Evolutionary conservation across 208 protist species (phyloP).

Genomic region (Leishmania braziliensis): DNA sequence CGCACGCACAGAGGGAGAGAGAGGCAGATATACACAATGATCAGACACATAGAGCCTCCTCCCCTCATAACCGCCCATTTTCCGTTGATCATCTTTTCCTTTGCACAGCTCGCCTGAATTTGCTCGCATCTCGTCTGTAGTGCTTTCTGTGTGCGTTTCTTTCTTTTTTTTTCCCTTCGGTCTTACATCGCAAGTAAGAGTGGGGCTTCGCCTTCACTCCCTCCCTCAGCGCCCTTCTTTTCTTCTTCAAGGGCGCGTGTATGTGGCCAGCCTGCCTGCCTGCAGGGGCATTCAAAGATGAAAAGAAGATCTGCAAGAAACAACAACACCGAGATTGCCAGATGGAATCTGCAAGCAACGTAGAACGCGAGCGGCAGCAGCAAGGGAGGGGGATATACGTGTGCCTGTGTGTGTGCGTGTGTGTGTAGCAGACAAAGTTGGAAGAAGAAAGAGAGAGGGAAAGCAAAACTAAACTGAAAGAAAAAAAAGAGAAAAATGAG

Average conservation of each 20-base stretch:
- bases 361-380: no score
- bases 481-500: neutral
- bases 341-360: no score
- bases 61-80: neutral
- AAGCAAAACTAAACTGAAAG: conserved; percentile 1
- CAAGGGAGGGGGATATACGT: no score
- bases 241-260: neutral
- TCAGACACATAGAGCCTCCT: neutral
- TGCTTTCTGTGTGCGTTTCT: neutral
- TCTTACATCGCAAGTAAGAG: neutral
- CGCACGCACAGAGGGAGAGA: neutral
- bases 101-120: neutral
- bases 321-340: neutral
- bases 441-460: conserved; percentile 7
- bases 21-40: neutral
- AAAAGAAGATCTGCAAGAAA: neutral
- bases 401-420: conserved; percentile 1
- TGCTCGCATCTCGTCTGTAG: neutral
- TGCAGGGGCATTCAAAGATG: neutral
- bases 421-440: neutral
- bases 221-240: no score
- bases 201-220: neutral
- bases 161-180: no score
- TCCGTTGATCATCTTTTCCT: neutral
- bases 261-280: neutral